These are phyloP conservation scores for Chaetomium sp. DNA, from an alignment of 2,329 filamentous ascomycete species.

Conservation along the genomic window DNA sequence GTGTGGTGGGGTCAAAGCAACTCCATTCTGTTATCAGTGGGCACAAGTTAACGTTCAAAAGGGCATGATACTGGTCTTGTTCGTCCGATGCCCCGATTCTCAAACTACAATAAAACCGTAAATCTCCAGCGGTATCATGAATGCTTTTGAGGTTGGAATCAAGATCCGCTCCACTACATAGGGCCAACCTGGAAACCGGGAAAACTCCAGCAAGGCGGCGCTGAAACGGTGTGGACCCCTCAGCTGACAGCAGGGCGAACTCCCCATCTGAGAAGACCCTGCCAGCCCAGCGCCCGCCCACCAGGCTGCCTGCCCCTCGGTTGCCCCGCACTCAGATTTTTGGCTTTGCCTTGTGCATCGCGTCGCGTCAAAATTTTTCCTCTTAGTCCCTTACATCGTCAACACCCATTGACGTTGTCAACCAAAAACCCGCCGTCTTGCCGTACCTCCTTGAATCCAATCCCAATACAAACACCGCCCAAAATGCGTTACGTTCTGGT, in stretches of 20 bases:
- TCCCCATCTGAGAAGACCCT: not conserved
- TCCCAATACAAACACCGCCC: conserved; percentile 5
- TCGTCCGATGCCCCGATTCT: too few relatives aligned
- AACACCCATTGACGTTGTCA: conserved; percentile 6
- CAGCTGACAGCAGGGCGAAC: conserved; percentile 8
- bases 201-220: not conserved
- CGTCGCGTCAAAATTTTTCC: conserved; percentile 17
- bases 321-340: conserved; percentile 14
- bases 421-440: not conserved
- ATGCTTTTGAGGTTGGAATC: too few relatives aligned
- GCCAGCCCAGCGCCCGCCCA: not conserved
- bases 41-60: not conserved
- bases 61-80: not conserved
- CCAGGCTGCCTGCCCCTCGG: conserved; percentile 1
- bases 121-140: too few relatives aligned
- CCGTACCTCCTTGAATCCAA: not conserved
- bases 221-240: not conserved
- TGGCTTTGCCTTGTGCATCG: conserved; percentile 1
- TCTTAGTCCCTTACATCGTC: conserved; percentile 9
- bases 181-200: too few relatives aligned
- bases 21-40: not conserved
- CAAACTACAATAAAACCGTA: too few relatives aligned
- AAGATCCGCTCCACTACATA: too few relatives aligned
- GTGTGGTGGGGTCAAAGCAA: conserved; percentile 2
- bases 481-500: conserved; percentile 19